Conservation (phyloP, 1,284 basidiomycete species). For the Ustilago vetiveriae region DNA sequence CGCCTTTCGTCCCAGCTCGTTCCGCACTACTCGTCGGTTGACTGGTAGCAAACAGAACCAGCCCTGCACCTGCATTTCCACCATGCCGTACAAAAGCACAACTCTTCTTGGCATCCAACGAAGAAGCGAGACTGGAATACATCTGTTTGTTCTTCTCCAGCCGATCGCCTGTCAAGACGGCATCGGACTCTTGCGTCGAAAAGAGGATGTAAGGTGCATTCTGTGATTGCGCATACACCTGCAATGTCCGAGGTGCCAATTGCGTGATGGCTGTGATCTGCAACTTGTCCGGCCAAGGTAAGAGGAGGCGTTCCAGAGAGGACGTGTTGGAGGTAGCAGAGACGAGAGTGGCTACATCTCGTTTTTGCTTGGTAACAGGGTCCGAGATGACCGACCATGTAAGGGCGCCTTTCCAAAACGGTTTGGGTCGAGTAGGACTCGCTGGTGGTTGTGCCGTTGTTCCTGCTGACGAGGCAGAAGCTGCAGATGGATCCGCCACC, state of each 20-base stretch:
- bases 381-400: conserved; percentile 52
- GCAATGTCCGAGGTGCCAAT: conserved; percentile 38
- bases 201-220: conserved; percentile 53
- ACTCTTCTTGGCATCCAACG: conserved; percentile 54
- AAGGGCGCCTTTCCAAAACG: conserved; percentile 57
- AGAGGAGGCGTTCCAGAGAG: conserved; percentile 24
- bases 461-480: too few relatives aligned
- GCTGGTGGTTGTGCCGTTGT: conserved; percentile 11
- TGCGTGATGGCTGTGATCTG: conserved; percentile 51
- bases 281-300: conserved; percentile 48
- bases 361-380: conserved; percentile 32
- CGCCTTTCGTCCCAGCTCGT: conserved; percentile 9
- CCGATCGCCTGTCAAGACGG: background rate
- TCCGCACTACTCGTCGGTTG: conserved; percentile 43
- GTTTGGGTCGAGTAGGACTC: conserved; percentile 25
- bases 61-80: conserved; percentile 36
- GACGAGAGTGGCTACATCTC: conserved; percentile 52
- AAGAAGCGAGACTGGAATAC: conserved; percentile 49
- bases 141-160: conserved; percentile 53
- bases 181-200: conserved; percentile 16
- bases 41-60: conserved; percentile 49
- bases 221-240: conserved; percentile 45
- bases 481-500: too few relatives aligned
- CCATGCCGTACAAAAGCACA: conserved; percentile 56
- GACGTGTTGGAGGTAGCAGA: conserved; percentile 43